Evolutionary conservation across 352 stramenopile species (phyloP).

Genomic region (Pythium guiyangense): DNA sequence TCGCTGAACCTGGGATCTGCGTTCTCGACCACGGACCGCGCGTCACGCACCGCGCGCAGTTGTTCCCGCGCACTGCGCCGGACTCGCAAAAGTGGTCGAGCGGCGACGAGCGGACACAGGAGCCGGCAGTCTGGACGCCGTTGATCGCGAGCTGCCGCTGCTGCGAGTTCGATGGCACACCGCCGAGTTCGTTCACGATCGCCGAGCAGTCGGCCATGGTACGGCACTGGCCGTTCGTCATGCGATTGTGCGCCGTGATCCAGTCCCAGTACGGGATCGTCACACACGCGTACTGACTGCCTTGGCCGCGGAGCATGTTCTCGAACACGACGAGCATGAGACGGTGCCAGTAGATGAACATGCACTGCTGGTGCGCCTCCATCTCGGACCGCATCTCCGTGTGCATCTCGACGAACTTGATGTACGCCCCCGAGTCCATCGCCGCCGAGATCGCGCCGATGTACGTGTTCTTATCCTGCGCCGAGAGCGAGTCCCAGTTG

Average conservation of each 20-base stretch:
- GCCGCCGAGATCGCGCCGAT: constrained; percentile 12
- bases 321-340: constrained; percentile 58
- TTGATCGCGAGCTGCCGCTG: constrained; percentile 30
- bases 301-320: constrained; percentile 64
- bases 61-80: constrained; percentile 3
- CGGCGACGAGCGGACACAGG: no score
- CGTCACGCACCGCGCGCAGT: constrained; percentile 32
- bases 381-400: constrained; percentile 33
- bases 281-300: constrained; percentile 34
- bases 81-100: no score
- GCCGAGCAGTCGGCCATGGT: constrained; percentile 30
- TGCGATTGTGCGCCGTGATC: constrained; percentile 20
- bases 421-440: constrained; percentile 23
- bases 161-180: constrained; percentile 15
- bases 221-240: constrained; percentile 19
- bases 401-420: constrained; percentile 64
- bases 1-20: constrained; percentile 20
- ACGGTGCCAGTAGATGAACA: constrained; percentile 79
- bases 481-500: constrained; percentile 18
- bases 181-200: constrained; percentile 38
- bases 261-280: constrained; percentile 65
- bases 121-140: constrained; percentile 9
- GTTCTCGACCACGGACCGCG: constrained; percentile 12
- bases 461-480: constrained; percentile 15
- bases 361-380: constrained; percentile 47